phyloP scores from a whole-genome alignment of 805 yeast species.

The Metschnikowia orientalis region DNA sequence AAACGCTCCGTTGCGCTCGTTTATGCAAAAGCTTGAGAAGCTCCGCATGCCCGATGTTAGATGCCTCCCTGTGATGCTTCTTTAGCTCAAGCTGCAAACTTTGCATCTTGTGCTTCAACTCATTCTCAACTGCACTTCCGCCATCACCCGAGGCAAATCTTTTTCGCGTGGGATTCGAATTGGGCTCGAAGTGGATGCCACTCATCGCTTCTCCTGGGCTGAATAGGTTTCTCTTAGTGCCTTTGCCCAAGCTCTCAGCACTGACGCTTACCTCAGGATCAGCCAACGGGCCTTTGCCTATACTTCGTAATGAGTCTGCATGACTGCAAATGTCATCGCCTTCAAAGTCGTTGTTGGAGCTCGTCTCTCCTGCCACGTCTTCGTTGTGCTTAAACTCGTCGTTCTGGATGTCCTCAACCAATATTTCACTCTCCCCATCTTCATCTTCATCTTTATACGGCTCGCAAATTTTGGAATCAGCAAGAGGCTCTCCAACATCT shows the following conservation, averaged over 20 bases:
- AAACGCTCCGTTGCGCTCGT: conserved; percentile 13
- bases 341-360: conserved; percentile 7
- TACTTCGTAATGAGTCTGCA: neutral
- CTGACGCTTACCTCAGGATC: conserved; percentile 5
- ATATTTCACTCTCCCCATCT: conserved; percentile 7
- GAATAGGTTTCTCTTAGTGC: conserved; percentile 11
- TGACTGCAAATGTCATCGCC: conserved; percentile 8
- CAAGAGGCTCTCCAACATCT: neutral
- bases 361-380: conserved; percentile 18
- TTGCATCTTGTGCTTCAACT: conserved; percentile 15
- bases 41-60: conserved; percentile 15
- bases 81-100: conserved; percentile 11
- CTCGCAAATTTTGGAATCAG: neutral
- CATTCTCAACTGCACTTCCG: conserved; percentile 8
- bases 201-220: conserved; percentile 8
- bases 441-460: conserved; percentile 3
- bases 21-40: conserved; percentile 7
- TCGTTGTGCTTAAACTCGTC: conserved; percentile 21
- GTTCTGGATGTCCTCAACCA: conserved; percentile 6
- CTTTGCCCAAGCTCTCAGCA: conserved; percentile 6
- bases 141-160: conserved; percentile 11
- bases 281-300: conserved; percentile 2
- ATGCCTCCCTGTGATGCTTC: conserved; percentile 7
- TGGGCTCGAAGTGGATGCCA: conserved; percentile 6
- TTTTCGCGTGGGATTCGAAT: conserved; percentile 8